Evolutionary conservation across 257 asterid species (phyloP).

Genomic region (Mitragyna speciosa): DNA sequence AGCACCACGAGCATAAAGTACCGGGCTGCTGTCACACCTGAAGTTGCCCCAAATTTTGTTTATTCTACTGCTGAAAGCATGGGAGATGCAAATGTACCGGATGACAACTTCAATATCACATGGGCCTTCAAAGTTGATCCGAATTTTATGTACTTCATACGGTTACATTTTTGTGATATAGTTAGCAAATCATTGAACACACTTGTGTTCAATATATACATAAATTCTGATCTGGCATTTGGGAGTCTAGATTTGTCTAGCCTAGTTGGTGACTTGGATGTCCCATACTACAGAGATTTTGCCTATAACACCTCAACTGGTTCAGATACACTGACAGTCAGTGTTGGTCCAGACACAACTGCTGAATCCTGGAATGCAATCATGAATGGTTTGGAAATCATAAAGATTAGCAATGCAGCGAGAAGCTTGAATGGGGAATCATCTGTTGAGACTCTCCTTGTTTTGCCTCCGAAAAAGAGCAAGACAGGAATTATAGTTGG

Average conservation of each 20-base stretch:
- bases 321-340: conserved; percentile 35
- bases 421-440: conserved; percentile 43
- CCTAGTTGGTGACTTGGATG: conserved; percentile 35
- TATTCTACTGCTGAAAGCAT: conserved; percentile 49
- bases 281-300: conserved; percentile 42
- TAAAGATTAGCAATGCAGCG: conserved; percentile 47
- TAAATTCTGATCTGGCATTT: conserved; percentile 33
- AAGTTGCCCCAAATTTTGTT: conserved; percentile 47
- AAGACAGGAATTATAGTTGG: conserved; percentile 29
- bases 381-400: conserved; percentile 50
- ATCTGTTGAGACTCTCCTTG: conserved; percentile 35
- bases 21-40: conserved; percentile 27
- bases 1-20: conserved; percentile 33
- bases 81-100: conserved; percentile 42
- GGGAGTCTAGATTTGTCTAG: conserved; percentile 36
- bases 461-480: conserved; percentile 26
- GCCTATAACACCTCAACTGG: conserved; percentile 32
- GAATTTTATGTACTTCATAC: conserved; percentile 35
- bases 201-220: conserved; percentile 40
- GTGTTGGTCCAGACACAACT: conserved; percentile 42
- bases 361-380: conserved; percentile 32
- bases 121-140: conserved; percentile 50
- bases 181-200: conserved; percentile 35
- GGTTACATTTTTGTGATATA: conserved; percentile 49
- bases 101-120: conserved; percentile 45